Conservation (phyloP, 1,284 basidiomycete species). For the Melampsora abietis-canadensis region DNA sequence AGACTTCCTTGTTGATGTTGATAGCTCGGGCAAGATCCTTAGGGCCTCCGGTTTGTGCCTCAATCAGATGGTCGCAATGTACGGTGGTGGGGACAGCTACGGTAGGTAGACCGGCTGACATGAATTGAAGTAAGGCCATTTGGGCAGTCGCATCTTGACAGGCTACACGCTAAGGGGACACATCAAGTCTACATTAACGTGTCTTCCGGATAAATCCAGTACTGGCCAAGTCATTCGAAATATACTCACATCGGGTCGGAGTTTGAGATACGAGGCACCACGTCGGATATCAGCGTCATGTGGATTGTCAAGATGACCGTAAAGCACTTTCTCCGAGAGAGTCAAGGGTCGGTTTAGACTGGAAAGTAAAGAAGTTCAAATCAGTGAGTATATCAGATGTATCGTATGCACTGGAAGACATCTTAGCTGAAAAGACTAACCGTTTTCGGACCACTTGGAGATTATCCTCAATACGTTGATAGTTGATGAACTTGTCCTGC, state of each 20-base stretch:
- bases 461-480: slow-evolving; percentile 95
- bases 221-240: slow-evolving; percentile 13
- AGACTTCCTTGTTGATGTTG: slow-evolving; percentile 96
- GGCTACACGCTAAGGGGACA: slow-evolving; percentile 75
- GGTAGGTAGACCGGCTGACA: slow-evolving; percentile 98
- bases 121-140: slow-evolving; percentile 99
- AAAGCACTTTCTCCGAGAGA: slow-evolving; percentile 96
- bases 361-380: slow-evolving; percentile 28
- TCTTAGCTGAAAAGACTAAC: slow-evolving; percentile 57
- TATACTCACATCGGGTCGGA: slow-evolving; percentile 80
- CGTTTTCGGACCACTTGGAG: slow-evolving; percentile 75
- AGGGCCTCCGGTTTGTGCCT: slow-evolving; percentile 88
- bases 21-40: slow-evolving; percentile 91
- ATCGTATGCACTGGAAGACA: slow-evolving; percentile 1
- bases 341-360: slow-evolving; percentile 91
- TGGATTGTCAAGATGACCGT: slow-evolving; percentile 94
- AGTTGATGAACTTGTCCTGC: slow-evolving; percentile 84
- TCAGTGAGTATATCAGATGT: slow-evolving; percentile 28
- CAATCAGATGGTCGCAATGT: slow-evolving; percentile 93
- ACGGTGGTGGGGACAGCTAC: slow-evolving; percentile 90
- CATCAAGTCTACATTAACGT: background rate
- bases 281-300: slow-evolving; percentile 81
- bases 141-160: slow-evolving; percentile 98
- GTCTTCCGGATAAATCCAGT: no score
- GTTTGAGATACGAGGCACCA: slow-evolving; percentile 88